phyloP scores from a whole-genome alignment of 169 alveolate genomes.

The Plasmodium knowlesi region DNA sequence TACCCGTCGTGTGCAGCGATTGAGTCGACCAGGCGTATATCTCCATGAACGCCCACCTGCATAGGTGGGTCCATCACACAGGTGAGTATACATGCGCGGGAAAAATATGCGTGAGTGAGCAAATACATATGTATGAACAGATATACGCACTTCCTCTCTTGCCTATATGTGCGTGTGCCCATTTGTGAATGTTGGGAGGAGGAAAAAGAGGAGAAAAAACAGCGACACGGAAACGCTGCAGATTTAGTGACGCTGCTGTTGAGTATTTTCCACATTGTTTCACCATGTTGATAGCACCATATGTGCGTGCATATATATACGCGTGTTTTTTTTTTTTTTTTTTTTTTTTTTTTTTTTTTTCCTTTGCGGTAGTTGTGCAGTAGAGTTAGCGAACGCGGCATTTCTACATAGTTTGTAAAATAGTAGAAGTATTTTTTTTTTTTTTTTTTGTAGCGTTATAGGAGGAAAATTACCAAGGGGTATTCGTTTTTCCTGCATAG shows the following conservation, averaged over 20 bases:
- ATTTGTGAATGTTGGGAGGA: constrained; percentile 4
- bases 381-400: not conserved
- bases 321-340: not conserved
- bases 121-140: not conserved
- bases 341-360: not conserved
- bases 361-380: not conserved
- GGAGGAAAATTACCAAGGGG: not conserved
- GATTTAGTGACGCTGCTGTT: not conserved
- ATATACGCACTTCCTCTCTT: not conserved
- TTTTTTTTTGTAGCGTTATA: constrained; percentile 3
- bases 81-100: not conserved
- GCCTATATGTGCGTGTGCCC: not conserved
- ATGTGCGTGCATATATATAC: not conserved
- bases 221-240: not conserved
- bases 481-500: not conserved
- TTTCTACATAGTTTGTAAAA: constrained; percentile 1
- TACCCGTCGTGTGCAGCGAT: not conserved
- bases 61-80: not conserved
- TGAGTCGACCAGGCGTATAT: not conserved
- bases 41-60: not conserved
- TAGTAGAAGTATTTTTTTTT: not conserved
- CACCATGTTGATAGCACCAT: not conserved
- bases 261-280: not conserved
- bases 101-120: not conserved
- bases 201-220: not conserved